Evolutionary conservation across 139 green algal species (phyloP), one percentile per base, ranked within the genome.

Genomic region (Edaphochlamys debaryana): DNA sequence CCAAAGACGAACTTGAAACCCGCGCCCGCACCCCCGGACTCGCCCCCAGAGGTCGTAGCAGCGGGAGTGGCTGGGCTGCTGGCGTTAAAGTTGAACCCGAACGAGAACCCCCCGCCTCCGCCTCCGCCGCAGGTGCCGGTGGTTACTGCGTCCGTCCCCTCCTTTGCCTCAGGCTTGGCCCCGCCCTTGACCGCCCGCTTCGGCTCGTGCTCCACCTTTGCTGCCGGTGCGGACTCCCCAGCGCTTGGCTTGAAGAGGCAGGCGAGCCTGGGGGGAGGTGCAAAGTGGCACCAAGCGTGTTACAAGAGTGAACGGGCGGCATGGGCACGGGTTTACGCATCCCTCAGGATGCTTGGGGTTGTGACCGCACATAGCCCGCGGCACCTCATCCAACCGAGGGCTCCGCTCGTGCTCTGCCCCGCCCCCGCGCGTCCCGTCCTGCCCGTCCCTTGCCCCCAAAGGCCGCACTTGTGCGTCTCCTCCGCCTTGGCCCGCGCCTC

Each of bases 1-100:
- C 60, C 60, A 38, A 81, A 81, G 17, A 60, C 75, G 45, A 81
- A 81, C 60, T 71, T 71, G 40, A 81, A 81, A 30, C 60, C 75
- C 1, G 60, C 60, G 30, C 32, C 75, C 3, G 4, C 25, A 0
- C 25, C 56, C 4, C 19, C 9, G 3, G 1, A 25, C 25, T 4
- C 72, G 25, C 27, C 38, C 1, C 0, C 74, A 9, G 1, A 29
- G 5, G 20, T 41, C 6, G 22, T 25, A 29, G 36, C 50, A 6
- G 38, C 9, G n/a, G 52, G 34, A 30, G 38, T 36, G 56, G 27
- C 58, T 19, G n/a, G n/a, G n/a, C 40, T 41, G 41, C 23, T 42
- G 11, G 40, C 75, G 5, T 38, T 38, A 34, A 72, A 37, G 60
- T 41, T 71, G 60, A 81, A 81, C 50, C 75, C 75, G 30, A 81